These are phyloP conservation scores for Pseudoneurospora amorphoporcata DNA, from an alignment of 495 filamentous ascomycete species.

Conservation along the genomic window DNA sequence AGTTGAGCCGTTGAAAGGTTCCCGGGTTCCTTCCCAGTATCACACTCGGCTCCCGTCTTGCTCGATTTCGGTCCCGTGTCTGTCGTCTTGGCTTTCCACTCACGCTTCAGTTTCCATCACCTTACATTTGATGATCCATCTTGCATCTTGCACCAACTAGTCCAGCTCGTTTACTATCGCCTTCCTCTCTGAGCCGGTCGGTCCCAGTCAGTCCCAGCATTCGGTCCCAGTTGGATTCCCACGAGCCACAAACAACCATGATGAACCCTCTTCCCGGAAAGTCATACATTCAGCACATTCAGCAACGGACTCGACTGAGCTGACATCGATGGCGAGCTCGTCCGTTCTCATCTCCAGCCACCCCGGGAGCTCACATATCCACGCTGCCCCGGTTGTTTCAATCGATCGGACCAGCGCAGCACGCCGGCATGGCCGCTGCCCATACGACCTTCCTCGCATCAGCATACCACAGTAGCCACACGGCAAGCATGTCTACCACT, in stretches of 20 bases:
- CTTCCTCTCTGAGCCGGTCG: not conserved
- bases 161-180: not conserved
- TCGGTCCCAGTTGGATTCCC: not conserved
- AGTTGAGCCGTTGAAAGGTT: not conserved
- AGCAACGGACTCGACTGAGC: not conserved
- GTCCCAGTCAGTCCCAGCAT: not conserved
- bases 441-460: not conserved
- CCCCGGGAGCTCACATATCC: slow-evolving; percentile 4
- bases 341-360: not conserved
- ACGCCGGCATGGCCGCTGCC: not conserved
- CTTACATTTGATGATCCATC: not conserved
- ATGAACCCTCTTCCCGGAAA: not conserved
- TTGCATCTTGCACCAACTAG: not conserved
- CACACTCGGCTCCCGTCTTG: not conserved
- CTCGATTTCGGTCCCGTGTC: not conserved
- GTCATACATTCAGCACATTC: not conserved
- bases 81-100: not conserved
- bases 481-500: not conserved
- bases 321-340: not conserved
- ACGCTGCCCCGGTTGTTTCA: slow-evolving; percentile 1
- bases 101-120: not conserved
- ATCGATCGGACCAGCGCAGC: slow-evolving; percentile 1
- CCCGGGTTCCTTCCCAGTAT: not conserved
- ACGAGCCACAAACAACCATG: not conserved
- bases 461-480: not conserved